A percentile compares a stretch with the other conserved stretches of the same genome.
Conservation (phyloP, 768 basidiomycete genomes). For the Rhodosporidiobolus odoratus region DNA sequence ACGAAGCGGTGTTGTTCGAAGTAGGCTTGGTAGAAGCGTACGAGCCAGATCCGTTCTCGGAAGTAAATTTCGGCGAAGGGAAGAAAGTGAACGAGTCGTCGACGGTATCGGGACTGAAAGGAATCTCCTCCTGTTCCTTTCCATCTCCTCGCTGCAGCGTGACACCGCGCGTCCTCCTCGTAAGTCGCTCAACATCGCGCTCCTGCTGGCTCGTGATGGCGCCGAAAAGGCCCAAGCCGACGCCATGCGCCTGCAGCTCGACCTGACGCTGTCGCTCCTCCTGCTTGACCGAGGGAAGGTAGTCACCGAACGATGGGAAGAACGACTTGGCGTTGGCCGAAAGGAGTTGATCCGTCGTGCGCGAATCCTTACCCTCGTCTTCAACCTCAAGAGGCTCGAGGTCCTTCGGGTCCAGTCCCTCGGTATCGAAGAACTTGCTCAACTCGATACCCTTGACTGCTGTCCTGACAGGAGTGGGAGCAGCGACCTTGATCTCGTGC, state of each 20-base stretch:
- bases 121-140: too few relatives aligned
- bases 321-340: constrained; percentile 2
- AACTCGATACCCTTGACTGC: constrained; percentile 2
- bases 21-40: background rate
- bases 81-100: constrained; percentile 31
- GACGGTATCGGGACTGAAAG: background rate
- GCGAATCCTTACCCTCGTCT: background rate
- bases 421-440: background rate
- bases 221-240: background rate
- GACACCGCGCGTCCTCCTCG: background rate
- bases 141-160: background rate
- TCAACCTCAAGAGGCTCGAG: background rate
- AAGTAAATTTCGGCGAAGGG: background rate
- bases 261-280: background rate
- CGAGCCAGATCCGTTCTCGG: background rate
- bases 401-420: background rate
- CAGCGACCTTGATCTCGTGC: background rate
- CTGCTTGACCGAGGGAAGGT: constrained; percentile 13
- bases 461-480: background rate
- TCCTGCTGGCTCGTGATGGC: background rate
- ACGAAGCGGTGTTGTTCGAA: constrained; percentile 7
- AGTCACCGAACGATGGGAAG: constrained; percentile 25
- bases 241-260: background rate
- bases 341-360: background rate
- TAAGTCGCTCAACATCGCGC: background rate